Evolutionary conservation across 1,284 basidiomycete genomes (phyloP).

Genomic region (Omphalotus olearius): DNA sequence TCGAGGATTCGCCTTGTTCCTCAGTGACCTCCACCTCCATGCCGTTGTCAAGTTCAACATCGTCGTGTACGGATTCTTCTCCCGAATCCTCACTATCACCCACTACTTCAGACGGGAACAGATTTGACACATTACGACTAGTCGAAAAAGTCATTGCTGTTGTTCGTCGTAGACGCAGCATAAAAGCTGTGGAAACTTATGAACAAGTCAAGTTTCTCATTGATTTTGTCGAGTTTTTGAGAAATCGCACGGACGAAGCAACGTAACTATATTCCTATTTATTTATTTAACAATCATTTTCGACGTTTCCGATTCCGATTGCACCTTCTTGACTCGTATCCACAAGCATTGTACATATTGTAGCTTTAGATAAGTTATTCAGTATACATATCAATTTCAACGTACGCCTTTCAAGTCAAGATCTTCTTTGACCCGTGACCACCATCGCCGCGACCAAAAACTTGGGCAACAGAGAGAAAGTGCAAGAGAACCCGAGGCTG

Average conservation of each 20-base stretch:
- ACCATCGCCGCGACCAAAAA: neutral
- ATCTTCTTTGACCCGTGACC: neutral
- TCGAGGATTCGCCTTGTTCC: conserved; percentile 24
- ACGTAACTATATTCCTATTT: too few species aligned
- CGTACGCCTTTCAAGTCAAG: neutral
- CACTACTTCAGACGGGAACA: conserved; percentile 20
- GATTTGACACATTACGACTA: conserved; percentile 52
- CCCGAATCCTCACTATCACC: neutral
- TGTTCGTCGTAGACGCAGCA: conserved; percentile 70
- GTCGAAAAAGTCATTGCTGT: conserved; percentile 74
- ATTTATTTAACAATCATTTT: too few species aligned
- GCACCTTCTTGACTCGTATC: neutral
- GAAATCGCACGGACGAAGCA: too few species aligned
- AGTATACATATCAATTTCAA: too few species aligned
- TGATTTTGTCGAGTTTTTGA: conserved; percentile 60
- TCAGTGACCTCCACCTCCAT: neutral
- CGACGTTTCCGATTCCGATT: neutral
- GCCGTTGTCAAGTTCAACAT: neutral
- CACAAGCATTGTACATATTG: neutral
- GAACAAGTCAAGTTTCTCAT: conserved; percentile 88
- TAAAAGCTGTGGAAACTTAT: conserved; percentile 87
- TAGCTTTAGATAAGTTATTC: conserved; percentile 8
- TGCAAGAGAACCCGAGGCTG: too few species aligned
- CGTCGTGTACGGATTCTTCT: neutral
- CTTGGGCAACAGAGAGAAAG: too few species aligned